Percentiles rank a stretch among this genome's conserved stretches.
Conservation (phyloP, 331 rosid genomes). For the Pyracantha coccinea region DNA sequence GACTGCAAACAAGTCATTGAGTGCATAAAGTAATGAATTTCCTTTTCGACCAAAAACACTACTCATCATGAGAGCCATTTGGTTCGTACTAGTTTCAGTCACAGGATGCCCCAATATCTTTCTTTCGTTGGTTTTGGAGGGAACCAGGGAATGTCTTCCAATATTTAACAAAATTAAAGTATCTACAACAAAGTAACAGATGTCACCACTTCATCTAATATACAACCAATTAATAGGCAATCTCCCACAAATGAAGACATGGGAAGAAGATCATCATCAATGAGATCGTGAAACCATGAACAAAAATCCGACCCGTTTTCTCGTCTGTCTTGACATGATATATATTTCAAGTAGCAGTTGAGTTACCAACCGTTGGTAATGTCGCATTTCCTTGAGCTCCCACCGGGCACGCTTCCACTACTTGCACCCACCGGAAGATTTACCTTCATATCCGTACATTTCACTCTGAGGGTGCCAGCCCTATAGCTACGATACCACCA, state of each 20-base stretch:
- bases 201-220: neutral
- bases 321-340: neutral
- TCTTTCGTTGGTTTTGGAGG: neutral
- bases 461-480: neutral
- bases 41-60: no score
- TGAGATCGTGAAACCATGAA: neutral
- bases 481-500: neutral
- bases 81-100: neutral
- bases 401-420: neutral
- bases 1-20: no score
- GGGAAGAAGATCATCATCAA: neutral
- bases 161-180: neutral
- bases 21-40: no score
- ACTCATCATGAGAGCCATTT: neutral
- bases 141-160: no score
- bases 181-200: neutral
- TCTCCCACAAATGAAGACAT: neutral
- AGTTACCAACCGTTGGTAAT: neutral
- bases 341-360: neutral
- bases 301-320: neutral
- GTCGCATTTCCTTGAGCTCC: neutral
- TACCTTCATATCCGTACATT: constrained; percentile 4
- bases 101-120: neutral
- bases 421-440: neutral
- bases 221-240: neutral